Base-by-base conservation (phyloP, 768 basidiomycete species). In the Kwoniella shandongensis region DNA sequence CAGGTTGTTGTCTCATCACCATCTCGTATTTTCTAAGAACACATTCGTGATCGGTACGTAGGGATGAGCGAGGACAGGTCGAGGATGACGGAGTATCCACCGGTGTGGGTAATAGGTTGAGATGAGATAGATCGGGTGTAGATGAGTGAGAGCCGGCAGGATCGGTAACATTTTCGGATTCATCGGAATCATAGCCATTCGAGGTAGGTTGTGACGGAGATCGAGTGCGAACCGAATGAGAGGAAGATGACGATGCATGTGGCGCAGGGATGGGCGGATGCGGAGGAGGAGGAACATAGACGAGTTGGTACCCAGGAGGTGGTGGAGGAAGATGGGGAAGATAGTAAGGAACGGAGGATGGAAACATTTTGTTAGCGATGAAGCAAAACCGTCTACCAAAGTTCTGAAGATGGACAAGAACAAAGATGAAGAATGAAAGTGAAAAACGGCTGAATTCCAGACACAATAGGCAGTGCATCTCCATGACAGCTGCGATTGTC, bases 1-100 rank as follows among this genome's bases (percentile, higher is more conserved):
- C 90, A 2, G 91, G 91, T 77, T 94, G 88, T 74, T 94, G 91
- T 47, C 91, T 82, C 54, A 94, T 86, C 30, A 81, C 84, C 66
- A 94, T 84, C 56, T 91, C 86, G 75, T 93, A 93, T 57, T 88
- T 84, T 74, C 91, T 91, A 78, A 70, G 70, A 3, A 72, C 52
- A 39, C 67, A 69, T 57, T 61, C 60, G 48, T 72, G 67, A 30
- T 55, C 62, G 25, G 20, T 35, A 13, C 48, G 35, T 7, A 55
- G 55, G 45, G 22, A n/a, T 4, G 41, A 39, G 29, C 35, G 27
- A 26, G 44, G 42, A 44, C 36, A 26, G 17, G n/a, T 22, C 8
- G 35, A 18, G n/a, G 59, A 51, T 25, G 44, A 26, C 15, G 53
- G 35, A 1, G 57, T 41, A 49, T 35, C 20, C 42, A 58, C 35